phyloP scores from a whole-genome alignment of 371 early-diverging fungal species.

The Mortierella polycephala region DNA sequence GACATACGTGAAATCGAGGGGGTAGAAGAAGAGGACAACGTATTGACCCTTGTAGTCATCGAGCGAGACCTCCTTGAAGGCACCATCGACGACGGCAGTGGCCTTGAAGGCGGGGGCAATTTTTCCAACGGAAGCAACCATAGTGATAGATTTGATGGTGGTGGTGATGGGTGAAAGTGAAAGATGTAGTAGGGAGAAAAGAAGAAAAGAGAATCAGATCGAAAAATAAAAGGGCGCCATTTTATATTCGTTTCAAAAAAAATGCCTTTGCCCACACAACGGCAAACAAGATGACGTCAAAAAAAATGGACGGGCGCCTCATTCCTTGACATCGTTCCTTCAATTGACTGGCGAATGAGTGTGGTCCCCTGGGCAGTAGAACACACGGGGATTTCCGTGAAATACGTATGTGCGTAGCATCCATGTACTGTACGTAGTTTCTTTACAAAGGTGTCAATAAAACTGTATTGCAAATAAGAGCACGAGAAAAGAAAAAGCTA shows the following conservation, averaged over 20 bases:
- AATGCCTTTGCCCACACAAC: no score
- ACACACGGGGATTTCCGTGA: no score
- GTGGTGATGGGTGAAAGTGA: background rate
- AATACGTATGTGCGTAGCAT: no score
- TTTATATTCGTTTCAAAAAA: background rate
- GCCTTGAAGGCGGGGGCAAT: constrained; percentile 80
- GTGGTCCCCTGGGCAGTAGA: no score
- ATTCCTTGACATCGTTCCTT: no score
- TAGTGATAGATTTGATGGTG: constrained; percentile 14
- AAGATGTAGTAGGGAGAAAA: constrained; percentile 5
- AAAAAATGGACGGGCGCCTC: no score
- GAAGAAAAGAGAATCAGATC: constrained; percentile 6
- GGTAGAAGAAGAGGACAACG: constrained; percentile 89
- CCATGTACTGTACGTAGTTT: no score
- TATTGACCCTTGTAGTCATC: constrained; percentile 88
- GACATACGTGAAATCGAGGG: constrained; percentile 69
- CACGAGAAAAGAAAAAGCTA: no score
- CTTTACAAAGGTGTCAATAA: no score
- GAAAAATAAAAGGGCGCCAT: background rate
- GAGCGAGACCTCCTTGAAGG: constrained; percentile 80
- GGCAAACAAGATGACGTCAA: no score
- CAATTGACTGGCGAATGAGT: no score
- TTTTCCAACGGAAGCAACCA: constrained; percentile 61
- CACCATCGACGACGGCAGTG: constrained; percentile 75
- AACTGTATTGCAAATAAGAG: no score